Evolutionary conservation across 768 basidiomycete species (phyloP).

Genomic region (Mycena belliarum): DNA sequence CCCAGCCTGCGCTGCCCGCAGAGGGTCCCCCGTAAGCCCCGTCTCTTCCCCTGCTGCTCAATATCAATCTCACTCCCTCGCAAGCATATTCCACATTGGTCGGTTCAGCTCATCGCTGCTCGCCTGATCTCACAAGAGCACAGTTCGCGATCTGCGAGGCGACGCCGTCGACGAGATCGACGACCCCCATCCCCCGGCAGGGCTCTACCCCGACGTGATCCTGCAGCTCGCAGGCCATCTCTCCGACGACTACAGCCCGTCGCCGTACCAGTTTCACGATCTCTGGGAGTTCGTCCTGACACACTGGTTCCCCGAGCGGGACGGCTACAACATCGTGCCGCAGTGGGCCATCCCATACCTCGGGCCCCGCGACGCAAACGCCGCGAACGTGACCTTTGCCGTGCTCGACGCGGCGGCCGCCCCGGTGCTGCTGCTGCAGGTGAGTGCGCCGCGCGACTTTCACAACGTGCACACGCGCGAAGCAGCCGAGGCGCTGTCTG

Average conservation of each 20-base stretch:
- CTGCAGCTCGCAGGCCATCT: conserved; percentile 17
- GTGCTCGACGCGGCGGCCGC: no score
- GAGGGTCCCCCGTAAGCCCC: not conserved
- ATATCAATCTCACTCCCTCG: not conserved
- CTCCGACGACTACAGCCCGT: conserved; percentile 8
- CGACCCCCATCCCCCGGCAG: conserved; percentile 4
- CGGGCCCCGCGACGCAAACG: conserved; percentile 8
- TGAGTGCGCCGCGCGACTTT: conserved; percentile 17
- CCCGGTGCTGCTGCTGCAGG: conserved; percentile 20
- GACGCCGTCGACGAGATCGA: conserved; percentile 18
- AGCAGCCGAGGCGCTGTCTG: conserved; percentile 10
- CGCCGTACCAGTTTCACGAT: conserved; percentile 13
- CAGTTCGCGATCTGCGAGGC: conserved; percentile 18
- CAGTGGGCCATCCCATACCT: conserved; percentile 21
- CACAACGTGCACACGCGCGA: conserved; percentile 17
- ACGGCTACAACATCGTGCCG: conserved; percentile 13
- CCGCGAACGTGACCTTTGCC: conserved; percentile 12
- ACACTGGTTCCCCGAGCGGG: conserved; percentile 20
- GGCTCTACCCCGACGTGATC: conserved; percentile 16
- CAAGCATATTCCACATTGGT: conserved; percentile 10
- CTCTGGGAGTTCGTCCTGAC: conserved; percentile 20
- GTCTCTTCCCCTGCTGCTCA: not conserved
- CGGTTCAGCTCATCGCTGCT: not conserved
- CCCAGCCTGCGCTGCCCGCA: not conserved
- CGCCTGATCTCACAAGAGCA: not conserved